Base-by-base conservation (phyloP, 768 basidiomycete genomes). In the Paxillus involutus region DNA sequence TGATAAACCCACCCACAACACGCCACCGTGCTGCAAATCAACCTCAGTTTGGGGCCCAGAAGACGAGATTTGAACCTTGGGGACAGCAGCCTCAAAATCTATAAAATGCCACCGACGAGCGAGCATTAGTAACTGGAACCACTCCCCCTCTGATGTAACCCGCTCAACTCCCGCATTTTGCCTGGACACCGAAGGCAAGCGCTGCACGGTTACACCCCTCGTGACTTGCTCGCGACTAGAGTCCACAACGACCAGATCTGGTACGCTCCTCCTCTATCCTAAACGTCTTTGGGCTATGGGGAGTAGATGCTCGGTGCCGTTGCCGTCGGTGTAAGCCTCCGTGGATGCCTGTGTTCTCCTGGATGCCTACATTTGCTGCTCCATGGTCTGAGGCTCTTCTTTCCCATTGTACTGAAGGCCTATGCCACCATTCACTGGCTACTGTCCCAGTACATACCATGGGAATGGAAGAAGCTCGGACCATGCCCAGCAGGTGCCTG, bases 401-500 rank as follows among this genome's bases (percentile, higher is more conserved):
- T 59, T 68, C 67, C 67, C 72, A 71, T 68, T 71, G 69, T 71
- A 65, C 69, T 66, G 62, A 57, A 59, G 59, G 53, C 57, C 59
- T 60, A 66, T 52, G 63, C 71, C 63, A 62, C 61, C 61, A 52
- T 65, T 65, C 63, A 61, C 60, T 66, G 62, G 65, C 59, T 52
- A 42, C 62, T 46, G 58, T 59, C 59, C 57, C 59, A 71, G 75
- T 74, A 75, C 74, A 76, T 79, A 79, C 77, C 77, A 79, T 79
- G 78, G 76, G 78, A 79, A 79, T 79, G 78, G 77, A 79, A 79
- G 75, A 79, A 72, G 73, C 67, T 63, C 69, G 62, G 73, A 73
- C 73, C 73, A 75, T 69, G 65, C 59, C 48, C 60, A 47, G 67
- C 56, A 53, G 58, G 30, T 63, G 66, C 55, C 26, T 56, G 46